phyloP scores from a whole-genome alignment of 1,139 yeast genomes.

The Meyerozyma elateridarum region DNA sequence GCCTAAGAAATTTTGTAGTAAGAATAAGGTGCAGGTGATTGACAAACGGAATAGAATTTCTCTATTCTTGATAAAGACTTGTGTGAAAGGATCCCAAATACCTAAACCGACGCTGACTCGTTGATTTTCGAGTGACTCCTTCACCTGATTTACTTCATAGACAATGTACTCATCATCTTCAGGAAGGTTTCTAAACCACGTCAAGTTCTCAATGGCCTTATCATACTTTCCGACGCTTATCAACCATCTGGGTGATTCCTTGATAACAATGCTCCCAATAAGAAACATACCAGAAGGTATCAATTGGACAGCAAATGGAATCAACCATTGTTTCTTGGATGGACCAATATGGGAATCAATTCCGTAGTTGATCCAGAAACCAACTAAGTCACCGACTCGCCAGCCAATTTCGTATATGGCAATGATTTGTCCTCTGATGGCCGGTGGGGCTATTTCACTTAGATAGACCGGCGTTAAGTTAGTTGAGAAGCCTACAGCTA shows the following conservation, averaged over 20 bases:
- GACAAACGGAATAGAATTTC: conserved; percentile 26
- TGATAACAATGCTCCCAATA: conserved; percentile 31
- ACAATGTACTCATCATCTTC: conserved; percentile 34
- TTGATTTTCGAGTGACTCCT: conserved; percentile 23
- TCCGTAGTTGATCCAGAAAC: conserved; percentile 42
- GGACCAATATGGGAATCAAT: conserved; percentile 27
- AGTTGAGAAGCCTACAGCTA: conserved; percentile 38
- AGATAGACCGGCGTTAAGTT: conserved; percentile 39
- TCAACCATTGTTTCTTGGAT: conserved; percentile 35
- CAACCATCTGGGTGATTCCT: conserved; percentile 40
- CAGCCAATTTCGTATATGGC: conserved; percentile 40
- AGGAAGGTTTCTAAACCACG: conserved; percentile 36
- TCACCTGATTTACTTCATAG: conserved; percentile 30
- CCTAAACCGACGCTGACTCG: conserved; percentile 31
- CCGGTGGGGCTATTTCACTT: conserved; percentile 39
- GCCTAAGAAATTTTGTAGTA: conserved; percentile 43
- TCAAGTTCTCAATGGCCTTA: conserved; percentile 31
- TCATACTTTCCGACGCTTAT: conserved; percentile 32
- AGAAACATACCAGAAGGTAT: conserved; percentile 39
- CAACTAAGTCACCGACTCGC: conserved; percentile 40
- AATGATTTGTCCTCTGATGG: conserved; percentile 36
- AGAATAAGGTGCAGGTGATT: conserved; percentile 31
- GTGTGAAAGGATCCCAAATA: conserved; percentile 33
- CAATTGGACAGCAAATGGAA: conserved; percentile 41
- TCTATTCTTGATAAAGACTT: conserved; percentile 28